Percentiles rank a stretch among this genome's conserved stretches.
Evolutionary conservation across 768 basidiomycete genomes (phyloP).

Genomic region (Tulasnella sp.): DNA sequence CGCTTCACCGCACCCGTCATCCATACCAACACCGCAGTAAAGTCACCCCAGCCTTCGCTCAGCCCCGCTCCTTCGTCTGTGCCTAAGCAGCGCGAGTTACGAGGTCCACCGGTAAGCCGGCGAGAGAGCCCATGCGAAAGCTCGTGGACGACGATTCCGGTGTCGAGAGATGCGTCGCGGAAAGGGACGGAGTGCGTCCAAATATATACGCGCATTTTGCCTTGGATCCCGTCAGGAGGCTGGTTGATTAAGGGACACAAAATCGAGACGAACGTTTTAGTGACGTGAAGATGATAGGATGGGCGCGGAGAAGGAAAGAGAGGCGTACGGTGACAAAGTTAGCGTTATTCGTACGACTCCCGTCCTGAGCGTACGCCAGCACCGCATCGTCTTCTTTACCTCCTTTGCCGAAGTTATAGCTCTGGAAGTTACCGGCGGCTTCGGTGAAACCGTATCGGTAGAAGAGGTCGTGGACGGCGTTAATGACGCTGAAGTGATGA

Average conservation of each 20-base stretch:
- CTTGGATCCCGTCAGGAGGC: conserved; percentile 63
- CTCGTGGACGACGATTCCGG: conserved; percentile 94
- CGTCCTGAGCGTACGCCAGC: conserved; percentile 92
- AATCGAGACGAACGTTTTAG: conserved; percentile 26
- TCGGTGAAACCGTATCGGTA: conserved; percentile 95
- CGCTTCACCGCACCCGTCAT: too few species aligned
- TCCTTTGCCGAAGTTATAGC: conserved; percentile 88
- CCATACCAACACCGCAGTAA: too few species aligned
- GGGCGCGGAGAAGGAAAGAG: too few species aligned
- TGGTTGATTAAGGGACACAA: not conserved
- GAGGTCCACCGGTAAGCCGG: conserved; percentile 86
- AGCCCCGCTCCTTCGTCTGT: conserved; percentile 96
- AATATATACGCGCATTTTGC: conserved; percentile 91
- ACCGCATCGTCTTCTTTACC: conserved; percentile 82
- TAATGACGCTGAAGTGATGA: conserved; percentile 39
- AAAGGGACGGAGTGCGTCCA: conserved; percentile 89
- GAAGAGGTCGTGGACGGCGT: conserved; percentile 71
- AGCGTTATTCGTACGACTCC: conserved; percentile 61
- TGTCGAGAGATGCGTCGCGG: conserved; percentile 91
- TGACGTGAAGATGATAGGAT: too few species aligned
- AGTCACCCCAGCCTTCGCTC: conserved; percentile 98
- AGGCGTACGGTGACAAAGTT: conserved; percentile 20
- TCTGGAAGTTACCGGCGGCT: conserved; percentile 90
- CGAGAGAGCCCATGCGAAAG: conserved; percentile 83
- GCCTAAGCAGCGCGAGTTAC: conserved; percentile 85